These are phyloP conservation scores for Nemania bipapillata DNA, from an alignment of 2,329 filamentous ascomycete genomes.

Conservation along the genomic window DNA sequence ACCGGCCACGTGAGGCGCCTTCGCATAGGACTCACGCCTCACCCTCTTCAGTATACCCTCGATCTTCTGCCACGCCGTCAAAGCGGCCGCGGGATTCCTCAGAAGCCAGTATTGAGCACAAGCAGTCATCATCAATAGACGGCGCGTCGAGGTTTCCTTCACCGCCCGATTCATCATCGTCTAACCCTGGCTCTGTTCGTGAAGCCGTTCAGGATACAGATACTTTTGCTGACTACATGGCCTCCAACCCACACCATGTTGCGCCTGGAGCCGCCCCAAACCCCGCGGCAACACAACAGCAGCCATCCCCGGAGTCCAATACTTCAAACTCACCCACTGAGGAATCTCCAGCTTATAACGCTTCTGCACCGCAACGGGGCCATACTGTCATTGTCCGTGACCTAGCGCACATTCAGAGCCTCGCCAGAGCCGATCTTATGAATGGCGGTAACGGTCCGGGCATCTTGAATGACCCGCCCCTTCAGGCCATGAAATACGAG, in stretches of 20 bases:
- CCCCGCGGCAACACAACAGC: constrained; percentile 46
- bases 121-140: constrained; percentile 49
- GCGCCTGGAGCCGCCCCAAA: constrained; percentile 43
- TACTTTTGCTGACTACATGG: constrained; percentile 59
- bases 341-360: constrained; percentile 49
- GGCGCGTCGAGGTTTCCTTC: constrained; percentile 64
- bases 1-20: constrained; percentile 46
- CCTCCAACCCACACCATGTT: constrained; percentile 54
- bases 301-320: constrained; percentile 48
- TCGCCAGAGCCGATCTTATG: constrained; percentile 81
- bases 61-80: constrained; percentile 46
- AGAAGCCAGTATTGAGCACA: constrained; percentile 40
- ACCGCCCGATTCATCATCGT: constrained; percentile 65
- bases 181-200: constrained; percentile 55
- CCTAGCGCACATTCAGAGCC: constrained; percentile 87
- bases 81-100: constrained; percentile 49
- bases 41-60: constrained; percentile 40
- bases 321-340: constrained; percentile 43
- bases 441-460: constrained; percentile 61
- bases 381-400: constrained; percentile 82
- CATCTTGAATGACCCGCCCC: constrained; percentile 62
- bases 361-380: constrained; percentile 56
- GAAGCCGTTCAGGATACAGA: constrained; percentile 57
- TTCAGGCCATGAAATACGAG: constrained; percentile 78
- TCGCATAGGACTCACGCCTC: constrained; percentile 46